Evolutionary conservation across 768 basidiomycete species (phyloP).

Genomic region (Lentinula boryana): DNA sequence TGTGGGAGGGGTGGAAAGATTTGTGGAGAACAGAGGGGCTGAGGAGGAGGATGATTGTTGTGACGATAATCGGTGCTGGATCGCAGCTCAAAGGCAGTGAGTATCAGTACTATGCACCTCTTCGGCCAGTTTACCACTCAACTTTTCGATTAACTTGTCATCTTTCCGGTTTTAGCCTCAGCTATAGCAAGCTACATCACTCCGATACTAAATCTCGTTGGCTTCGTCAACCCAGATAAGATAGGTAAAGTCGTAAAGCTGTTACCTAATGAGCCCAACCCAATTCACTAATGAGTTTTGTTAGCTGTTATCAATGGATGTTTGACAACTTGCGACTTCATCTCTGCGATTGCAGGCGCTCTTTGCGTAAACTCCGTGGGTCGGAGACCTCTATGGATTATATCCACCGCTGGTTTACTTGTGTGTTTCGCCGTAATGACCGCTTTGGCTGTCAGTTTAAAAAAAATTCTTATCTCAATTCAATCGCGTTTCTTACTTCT

Average conservation of each 20-base stretch:
- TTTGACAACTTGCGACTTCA: conserved; percentile 2
- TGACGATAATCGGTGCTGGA: conserved; percentile 1
- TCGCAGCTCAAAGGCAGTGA: conserved; percentile 4
- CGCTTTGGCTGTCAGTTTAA: background rate
- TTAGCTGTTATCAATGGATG: background rate
- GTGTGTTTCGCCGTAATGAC: conserved; percentile 1
- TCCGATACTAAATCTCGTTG: background rate
- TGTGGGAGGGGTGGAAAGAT: conserved; percentile 2
- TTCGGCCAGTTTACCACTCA: background rate
- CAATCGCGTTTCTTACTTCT: background rate
- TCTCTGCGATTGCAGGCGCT: conserved; percentile 1
- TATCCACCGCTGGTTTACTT: background rate
- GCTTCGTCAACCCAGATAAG: background rate
- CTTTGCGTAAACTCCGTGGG: conserved; percentile 1
- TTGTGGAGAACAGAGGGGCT: background rate
- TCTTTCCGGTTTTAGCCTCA: background rate
- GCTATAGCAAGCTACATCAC: conserved; percentile 3
- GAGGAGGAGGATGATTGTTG: background rate
- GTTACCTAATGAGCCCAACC: background rate
- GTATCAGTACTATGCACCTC: background rate
- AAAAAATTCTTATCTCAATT: background rate
- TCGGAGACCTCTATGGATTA: conserved; percentile 1
- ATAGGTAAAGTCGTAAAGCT: background rate
- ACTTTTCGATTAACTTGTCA: background rate
- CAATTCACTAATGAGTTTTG: background rate